phyloP scores from a whole-genome alignment of 164 flowering plant genomes.

The Malania oleifera region DNA sequence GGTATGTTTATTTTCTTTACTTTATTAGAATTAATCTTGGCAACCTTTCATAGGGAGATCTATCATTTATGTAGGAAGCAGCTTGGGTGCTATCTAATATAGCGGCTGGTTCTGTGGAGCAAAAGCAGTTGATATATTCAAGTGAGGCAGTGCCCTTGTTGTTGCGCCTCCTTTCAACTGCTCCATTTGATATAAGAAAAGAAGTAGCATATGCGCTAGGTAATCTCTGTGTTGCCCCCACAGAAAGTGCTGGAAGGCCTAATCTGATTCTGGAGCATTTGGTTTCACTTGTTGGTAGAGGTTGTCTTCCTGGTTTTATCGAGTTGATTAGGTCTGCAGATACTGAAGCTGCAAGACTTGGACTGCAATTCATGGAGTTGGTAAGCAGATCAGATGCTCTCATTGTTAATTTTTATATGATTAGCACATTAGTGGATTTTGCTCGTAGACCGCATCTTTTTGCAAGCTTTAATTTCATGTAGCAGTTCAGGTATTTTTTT shows the following conservation, averaged over 20 bases:
- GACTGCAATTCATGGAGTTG: slow-evolving; percentile 94
- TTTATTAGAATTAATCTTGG: background rate
- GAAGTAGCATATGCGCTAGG: slow-evolving; percentile 93
- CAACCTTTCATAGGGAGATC: slow-evolving; percentile 7
- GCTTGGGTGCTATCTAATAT: slow-evolving; percentile 96
- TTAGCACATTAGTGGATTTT: no score
- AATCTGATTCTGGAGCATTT: slow-evolving; percentile 70
- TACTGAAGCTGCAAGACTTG: slow-evolving; percentile 81
- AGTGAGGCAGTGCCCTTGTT: slow-evolving; percentile 64
- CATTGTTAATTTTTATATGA: background rate
- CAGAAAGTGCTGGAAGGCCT: slow-evolving; percentile 56
- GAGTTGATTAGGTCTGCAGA: slow-evolving; percentile 88
- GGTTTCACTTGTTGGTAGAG: slow-evolving; percentile 65
- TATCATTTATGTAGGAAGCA: slow-evolving; percentile 60
- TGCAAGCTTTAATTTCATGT: no score
- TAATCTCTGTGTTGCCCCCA: slow-evolving; percentile 81
- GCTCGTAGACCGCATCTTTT: no score
- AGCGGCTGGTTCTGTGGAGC: slow-evolving; percentile 87
- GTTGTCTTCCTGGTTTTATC: slow-evolving; percentile 82
- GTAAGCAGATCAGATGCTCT: slow-evolving; percentile 34
- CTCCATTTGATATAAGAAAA: slow-evolving; percentile 88
- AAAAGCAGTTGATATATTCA: slow-evolving; percentile 61
- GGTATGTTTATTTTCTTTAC: slow-evolving; percentile 31
- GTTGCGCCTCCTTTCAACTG: slow-evolving; percentile 61
- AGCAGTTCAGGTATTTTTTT: no score